phyloP scores from a whole-genome alignment of 1,139 yeast genomes.

The Suhomyces ambrosiae region DNA sequence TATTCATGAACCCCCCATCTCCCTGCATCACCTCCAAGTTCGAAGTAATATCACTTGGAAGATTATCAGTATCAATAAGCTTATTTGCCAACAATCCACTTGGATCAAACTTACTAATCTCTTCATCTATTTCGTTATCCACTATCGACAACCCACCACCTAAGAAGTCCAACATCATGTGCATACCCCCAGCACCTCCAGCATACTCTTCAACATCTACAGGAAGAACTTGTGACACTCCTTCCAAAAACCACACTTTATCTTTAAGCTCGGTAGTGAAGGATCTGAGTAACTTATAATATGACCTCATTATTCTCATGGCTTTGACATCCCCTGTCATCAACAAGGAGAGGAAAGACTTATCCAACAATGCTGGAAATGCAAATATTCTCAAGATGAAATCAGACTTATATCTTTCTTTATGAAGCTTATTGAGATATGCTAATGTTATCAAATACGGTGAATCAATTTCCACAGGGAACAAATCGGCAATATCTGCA shows the following conservation, averaged over 20 bases:
- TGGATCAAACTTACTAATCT: slow-evolving; percentile 48
- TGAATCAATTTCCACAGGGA: slow-evolving; percentile 80
- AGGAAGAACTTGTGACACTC: slow-evolving; percentile 83
- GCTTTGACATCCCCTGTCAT: slow-evolving; percentile 86
- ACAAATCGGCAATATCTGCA: slow-evolving; percentile 78
- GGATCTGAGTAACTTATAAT: slow-evolving; percentile 76
- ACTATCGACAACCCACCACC: slow-evolving; percentile 68
- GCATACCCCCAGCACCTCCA: slow-evolving; percentile 86
- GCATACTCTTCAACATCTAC: slow-evolving; percentile 82
- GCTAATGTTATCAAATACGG: slow-evolving; percentile 87
- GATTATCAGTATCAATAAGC: slow-evolving; percentile 53
- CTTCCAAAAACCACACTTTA: slow-evolving; percentile 91
- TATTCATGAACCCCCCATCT: slow-evolving; percentile 38
- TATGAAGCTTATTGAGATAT: slow-evolving; percentile 78
- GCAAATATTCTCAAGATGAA: slow-evolving; percentile 87
- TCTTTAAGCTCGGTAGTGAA: slow-evolving; percentile 88
- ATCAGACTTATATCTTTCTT: slow-evolving; percentile 81
- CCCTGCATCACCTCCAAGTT: slow-evolving; percentile 52
- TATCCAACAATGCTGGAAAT: slow-evolving; percentile 88
- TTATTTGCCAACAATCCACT: slow-evolving; percentile 42
- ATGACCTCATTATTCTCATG: slow-evolving; percentile 86
- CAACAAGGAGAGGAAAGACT: slow-evolving; percentile 68
- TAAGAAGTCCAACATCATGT: slow-evolving; percentile 83
- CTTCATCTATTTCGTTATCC: slow-evolving; percentile 43
- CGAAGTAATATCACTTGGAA: slow-evolving; percentile 59